Conservation (phyloP, 495 filamentous ascomycete genomes). For the Tirmania nivea region DNA sequence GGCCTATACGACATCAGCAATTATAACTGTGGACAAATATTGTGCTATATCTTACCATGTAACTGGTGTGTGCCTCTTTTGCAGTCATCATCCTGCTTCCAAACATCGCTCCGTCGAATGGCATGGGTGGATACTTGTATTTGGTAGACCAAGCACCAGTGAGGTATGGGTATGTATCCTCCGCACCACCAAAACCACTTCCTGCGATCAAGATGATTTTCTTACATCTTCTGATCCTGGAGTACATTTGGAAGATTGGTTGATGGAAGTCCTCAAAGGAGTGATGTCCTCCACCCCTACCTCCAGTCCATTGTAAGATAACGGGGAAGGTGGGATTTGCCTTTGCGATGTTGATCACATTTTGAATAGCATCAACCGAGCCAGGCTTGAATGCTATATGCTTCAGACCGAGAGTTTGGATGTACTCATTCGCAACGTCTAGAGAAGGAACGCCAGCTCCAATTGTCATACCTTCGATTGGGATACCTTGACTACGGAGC, state of each 20-base stretch:
- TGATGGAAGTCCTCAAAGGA: conserved; percentile 91
- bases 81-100: conserved; percentile 87
- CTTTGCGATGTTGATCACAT: conserved; percentile 79
- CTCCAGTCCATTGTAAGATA: conserved; percentile 86
- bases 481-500: conserved; percentile 67
- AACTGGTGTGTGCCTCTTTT: conserved; percentile 84
- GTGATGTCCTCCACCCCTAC: conserved; percentile 82
- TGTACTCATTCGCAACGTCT: conserved; percentile 85
- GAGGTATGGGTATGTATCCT: conserved; percentile 84
- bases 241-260: conserved; percentile 80
- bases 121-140: conserved; percentile 83
- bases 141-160: conserved; percentile 67
- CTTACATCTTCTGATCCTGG: conserved; percentile 52
- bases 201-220: conserved; percentile 81
- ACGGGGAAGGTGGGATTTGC: conserved; percentile 77
- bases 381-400: conserved; percentile 92
- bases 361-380: conserved; percentile 68
- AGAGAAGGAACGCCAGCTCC: conserved; percentile 86
- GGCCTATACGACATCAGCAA: conserved; percentile 24
- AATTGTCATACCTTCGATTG: conserved; percentile 85
- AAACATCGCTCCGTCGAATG: conserved; percentile 75
- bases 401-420: conserved; percentile 79
- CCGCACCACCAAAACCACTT: conserved; percentile 75
- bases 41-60: conserved; percentile 24
- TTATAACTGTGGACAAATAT: neutral